A percentile compares a stretch with the other conserved stretches of the same genome.
These are phyloP conservation scores for Carpinus viminea DNA, from an alignment of 306 rosid genomes.

Conservation along the genomic window DNA sequence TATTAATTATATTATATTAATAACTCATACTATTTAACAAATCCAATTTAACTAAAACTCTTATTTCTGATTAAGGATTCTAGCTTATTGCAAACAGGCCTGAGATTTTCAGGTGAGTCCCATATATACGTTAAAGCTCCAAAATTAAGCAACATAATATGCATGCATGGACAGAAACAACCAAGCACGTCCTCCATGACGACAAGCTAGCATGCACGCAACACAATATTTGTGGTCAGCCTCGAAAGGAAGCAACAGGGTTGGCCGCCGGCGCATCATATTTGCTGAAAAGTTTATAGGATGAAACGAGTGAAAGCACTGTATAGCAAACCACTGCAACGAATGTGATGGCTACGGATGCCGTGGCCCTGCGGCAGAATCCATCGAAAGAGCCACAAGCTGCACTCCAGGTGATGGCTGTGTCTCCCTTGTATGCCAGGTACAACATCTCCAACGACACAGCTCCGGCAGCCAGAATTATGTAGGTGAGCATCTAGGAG, in stretches of 20 bases:
- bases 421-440: slow-evolving; percentile 71
- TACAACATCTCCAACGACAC: slow-evolving; percentile 65
- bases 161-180: not conserved
- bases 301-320: slow-evolving; percentile 66
- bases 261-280: slow-evolving; percentile 50
- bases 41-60: no score
- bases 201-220: not conserved
- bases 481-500: slow-evolving; percentile 59
- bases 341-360: slow-evolving; percentile 59
- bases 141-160: not conserved
- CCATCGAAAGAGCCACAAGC: slow-evolving; percentile 61
- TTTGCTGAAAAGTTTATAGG: slow-evolving; percentile 76
- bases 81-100: not conserved
- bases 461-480: slow-evolving; percentile 70
- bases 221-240: slow-evolving; percentile 7
- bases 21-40: no score
- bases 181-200: not conserved
- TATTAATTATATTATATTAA: no score
- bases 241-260: slow-evolving; percentile 50
- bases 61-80: not conserved
- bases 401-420: slow-evolving; percentile 58
- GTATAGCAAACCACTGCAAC: slow-evolving; percentile 55
- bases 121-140: not conserved
- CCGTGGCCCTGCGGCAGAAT: slow-evolving; percentile 67
- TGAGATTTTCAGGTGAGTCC: not conserved